Percentiles rank a stretch among this genome's conserved stretches.
phyloP scores from a whole-genome alignment of 148 eudicot species.

The Pouteria glomerata region DNA sequence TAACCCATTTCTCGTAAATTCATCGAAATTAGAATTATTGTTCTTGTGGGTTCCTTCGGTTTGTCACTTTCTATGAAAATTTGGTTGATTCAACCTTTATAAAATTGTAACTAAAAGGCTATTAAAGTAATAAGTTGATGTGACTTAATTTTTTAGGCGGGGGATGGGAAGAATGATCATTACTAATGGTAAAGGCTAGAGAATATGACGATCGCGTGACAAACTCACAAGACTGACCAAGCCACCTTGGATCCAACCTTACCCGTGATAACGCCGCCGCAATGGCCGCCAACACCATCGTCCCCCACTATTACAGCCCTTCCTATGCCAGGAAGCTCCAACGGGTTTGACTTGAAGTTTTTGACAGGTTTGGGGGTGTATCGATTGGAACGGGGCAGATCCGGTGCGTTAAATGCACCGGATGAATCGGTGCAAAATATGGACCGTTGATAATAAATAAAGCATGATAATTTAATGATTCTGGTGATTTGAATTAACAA shows the following conservation, averaged over 20 bases:
- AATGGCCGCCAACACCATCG: constrained; percentile 86
- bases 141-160: constrained; percentile 50
- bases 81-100: not conserved
- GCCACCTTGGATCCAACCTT: constrained; percentile 86
- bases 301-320: constrained; percentile 57
- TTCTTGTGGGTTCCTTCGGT: not conserved
- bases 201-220: constrained; percentile 86
- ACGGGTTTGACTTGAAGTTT: too few relatives aligned
- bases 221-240: constrained; percentile 74
- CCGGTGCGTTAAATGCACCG: too few relatives aligned
- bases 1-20: not conserved
- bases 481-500: too few relatives aligned
- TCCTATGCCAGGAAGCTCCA: constrained; percentile 63
- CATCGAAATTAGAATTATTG: not conserved
- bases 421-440: too few relatives aligned
- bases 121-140: not conserved
- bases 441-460: too few relatives aligned
- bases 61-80: constrained; percentile 10
- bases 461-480: too few relatives aligned
- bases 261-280: constrained; percentile 95
- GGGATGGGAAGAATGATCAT: constrained; percentile 95
- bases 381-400: too few relatives aligned
- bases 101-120: too few relatives aligned
- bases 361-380: too few relatives aligned
- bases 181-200: constrained; percentile 99